A percentile compares a stretch with the other conserved stretches of the same genome.
phyloP scores from a whole-genome alignment of 1,284 basidiomycete species.

The Pisolithus thermaeus region DNA sequence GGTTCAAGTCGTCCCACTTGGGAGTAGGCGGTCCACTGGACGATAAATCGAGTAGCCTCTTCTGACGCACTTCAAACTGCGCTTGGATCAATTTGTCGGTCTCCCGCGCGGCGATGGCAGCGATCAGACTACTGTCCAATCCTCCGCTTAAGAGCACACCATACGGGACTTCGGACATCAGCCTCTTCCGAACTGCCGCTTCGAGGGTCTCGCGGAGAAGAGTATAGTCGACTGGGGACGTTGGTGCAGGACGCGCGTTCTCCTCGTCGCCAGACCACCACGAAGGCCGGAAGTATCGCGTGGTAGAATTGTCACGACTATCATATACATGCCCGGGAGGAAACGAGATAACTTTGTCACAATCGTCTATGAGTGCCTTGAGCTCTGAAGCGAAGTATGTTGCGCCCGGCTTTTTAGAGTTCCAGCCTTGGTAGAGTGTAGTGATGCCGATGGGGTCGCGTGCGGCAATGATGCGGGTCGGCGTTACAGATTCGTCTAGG shows the following conservation, averaged over 20 bases:
- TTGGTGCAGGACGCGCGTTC: conserved; percentile 57
- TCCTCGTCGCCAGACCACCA: conserved; percentile 77
- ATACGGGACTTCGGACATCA: conserved; percentile 99
- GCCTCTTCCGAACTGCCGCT: conserved; percentile 87
- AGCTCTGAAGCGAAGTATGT: conserved; percentile 96
- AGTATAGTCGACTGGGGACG: conserved; percentile 62
- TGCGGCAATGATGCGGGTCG: conserved; percentile 89
- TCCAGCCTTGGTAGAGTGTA: conserved; percentile 95
- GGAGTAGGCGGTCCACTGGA: conserved; percentile 57
- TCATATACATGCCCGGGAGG: conserved; percentile 97
- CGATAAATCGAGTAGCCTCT: conserved; percentile 44
- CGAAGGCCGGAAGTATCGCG: conserved; percentile 78
- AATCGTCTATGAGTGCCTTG: conserved; percentile 89
- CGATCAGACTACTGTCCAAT: conserved; percentile 94
- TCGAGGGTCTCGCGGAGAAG: conserved; percentile 81
- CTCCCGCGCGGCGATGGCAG: conserved; percentile 93
- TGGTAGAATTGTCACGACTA: conserved; percentile 69
- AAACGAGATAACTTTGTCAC: conserved; percentile 93
- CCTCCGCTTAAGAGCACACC: conserved; percentile 96
- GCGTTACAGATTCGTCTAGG: conserved; percentile 87
- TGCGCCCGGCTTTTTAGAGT: conserved; percentile 77
- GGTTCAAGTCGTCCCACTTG: conserved; percentile 36
- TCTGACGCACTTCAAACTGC: conserved; percentile 67
- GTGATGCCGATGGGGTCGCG: conserved; percentile 98
- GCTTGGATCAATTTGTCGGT: conserved; percentile 88